Evolutionary conservation across 768 basidiomycete species (phyloP).

Genomic region (Lentinula aciculospora): DNA sequence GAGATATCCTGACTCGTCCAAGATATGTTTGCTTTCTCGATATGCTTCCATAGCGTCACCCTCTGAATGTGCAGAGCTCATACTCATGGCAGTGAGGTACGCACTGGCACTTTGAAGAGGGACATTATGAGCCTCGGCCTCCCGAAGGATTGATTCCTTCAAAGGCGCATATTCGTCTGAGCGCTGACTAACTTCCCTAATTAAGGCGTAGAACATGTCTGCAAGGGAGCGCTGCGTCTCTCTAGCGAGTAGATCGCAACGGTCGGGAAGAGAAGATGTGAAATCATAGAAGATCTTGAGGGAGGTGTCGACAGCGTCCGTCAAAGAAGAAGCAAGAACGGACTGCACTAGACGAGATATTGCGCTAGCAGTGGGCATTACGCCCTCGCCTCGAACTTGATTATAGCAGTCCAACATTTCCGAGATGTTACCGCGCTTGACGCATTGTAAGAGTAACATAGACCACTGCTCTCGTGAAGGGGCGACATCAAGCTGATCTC

Average conservation of each 20-base stretch:
- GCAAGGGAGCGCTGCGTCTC: slow-evolving; percentile 31
- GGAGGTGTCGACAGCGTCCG: slow-evolving; percentile 45
- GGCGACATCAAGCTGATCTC: slow-evolving; percentile 26
- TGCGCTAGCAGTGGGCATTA: slow-evolving; percentile 43
- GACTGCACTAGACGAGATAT: slow-evolving; percentile 33
- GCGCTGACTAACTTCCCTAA: slow-evolving; percentile 43
- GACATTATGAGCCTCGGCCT: slow-evolving; percentile 56
- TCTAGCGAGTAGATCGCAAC: background rate
- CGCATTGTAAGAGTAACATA: slow-evolving; percentile 44
- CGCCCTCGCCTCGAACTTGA: slow-evolving; percentile 33
- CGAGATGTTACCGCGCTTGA: background rate
- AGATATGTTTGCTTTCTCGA: slow-evolving; percentile 28
- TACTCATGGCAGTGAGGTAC: slow-evolving; percentile 56
- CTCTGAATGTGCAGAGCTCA: slow-evolving; percentile 48
- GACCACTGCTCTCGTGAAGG: slow-evolving; percentile 47
- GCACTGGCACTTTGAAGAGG: slow-evolving; percentile 38
- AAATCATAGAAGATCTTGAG: slow-evolving; percentile 49
- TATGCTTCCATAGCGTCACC: slow-evolving; percentile 63
- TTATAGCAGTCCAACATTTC: slow-evolving; percentile 48
- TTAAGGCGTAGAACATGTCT: slow-evolving; percentile 48
- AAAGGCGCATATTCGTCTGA: slow-evolving; percentile 41
- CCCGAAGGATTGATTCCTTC: slow-evolving; percentile 49
- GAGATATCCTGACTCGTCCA: slow-evolving; percentile 57
- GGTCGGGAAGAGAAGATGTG: slow-evolving; percentile 11
- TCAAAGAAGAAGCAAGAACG: slow-evolving; percentile 27